Percentiles rank a stretch among this genome's conserved stretches.
phyloP scores from a whole-genome alignment of 2,329 filamentous ascomycete genomes.

The Colletotrichum plurivorum region DNA sequence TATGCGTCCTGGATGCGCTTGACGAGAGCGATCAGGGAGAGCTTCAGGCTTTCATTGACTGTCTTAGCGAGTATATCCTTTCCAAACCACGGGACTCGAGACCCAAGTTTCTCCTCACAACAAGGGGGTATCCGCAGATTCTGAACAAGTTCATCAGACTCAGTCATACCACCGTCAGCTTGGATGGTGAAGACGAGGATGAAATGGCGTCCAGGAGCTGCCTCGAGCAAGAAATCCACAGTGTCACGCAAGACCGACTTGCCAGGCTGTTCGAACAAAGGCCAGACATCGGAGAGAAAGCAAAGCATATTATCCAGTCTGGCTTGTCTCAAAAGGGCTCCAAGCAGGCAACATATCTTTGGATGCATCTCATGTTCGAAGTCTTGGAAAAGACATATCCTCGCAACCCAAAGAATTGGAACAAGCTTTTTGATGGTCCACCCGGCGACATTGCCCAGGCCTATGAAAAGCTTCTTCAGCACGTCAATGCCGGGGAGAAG shows the following conservation, averaged over 20 bases:
- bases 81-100: accelerated
- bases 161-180: not conserved
- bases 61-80: accelerated
- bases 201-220: not conserved
- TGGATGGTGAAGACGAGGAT: not conserved
- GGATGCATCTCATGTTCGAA: conserved; percentile 10
- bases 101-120: not conserved
- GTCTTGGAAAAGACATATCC: not conserved
- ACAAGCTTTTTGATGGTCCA: not conserved
- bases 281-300: not conserved
- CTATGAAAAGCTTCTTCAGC: not conserved
- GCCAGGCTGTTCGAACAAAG: not conserved
- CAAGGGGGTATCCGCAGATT: not conserved
- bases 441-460: not conserved
- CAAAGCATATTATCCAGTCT: not conserved
- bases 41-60: not conserved
- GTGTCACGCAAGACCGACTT: not conserved
- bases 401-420: not conserved
- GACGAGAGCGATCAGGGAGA: not conserved
- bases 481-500: not conserved
- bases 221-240: not conserved
- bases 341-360: conserved; percentile 1
- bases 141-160: not conserved
- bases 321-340: not conserved
- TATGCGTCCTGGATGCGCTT: not conserved